These are phyloP conservation scores for Imleria badia DNA, from an alignment of 768 basidiomycete species.

Conservation along the genomic window DNA sequence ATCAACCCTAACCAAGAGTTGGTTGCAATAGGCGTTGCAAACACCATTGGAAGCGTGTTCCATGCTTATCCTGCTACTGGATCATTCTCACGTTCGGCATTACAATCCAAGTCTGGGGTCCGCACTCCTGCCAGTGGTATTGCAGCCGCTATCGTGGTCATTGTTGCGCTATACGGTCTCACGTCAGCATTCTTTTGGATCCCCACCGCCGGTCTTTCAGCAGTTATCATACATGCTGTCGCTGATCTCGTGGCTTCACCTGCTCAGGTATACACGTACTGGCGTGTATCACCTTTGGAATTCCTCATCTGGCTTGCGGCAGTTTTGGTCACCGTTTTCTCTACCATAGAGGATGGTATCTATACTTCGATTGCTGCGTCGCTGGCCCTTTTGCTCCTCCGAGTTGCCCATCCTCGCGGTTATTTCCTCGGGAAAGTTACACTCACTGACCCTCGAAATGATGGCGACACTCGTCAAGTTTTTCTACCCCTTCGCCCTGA, in stretches of 20 bases:
- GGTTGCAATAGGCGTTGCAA: slow-evolving; percentile 96
- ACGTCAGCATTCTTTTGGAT: slow-evolving; percentile 94
- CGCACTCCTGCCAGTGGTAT: slow-evolving; percentile 91
- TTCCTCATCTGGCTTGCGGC: slow-evolving; percentile 87
- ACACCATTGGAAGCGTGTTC: slow-evolving; percentile 87
- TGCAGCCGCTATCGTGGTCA: slow-evolving; percentile 80
- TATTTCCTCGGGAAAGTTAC: slow-evolving; percentile 87
- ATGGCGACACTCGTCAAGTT: slow-evolving; percentile 59
- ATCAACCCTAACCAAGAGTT: slow-evolving; percentile 93
- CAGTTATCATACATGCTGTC: slow-evolving; percentile 93
- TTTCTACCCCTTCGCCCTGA: slow-evolving; percentile 73
- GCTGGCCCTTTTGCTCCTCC: slow-evolving; percentile 74
- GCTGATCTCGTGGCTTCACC: slow-evolving; percentile 87
- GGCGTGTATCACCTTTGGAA: slow-evolving; percentile 93
- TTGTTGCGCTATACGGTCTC: slow-evolving; percentile 92
- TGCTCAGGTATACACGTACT: slow-evolving; percentile 78
- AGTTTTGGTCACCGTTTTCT: slow-evolving; percentile 88
- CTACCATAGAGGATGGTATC: slow-evolving; percentile 91
- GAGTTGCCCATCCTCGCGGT: slow-evolving; percentile 85
- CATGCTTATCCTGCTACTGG: slow-evolving; percentile 95
- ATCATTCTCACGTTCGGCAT: slow-evolving; percentile 96
- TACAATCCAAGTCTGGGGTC: slow-evolving; percentile 97
- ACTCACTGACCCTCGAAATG: slow-evolving; percentile 42
- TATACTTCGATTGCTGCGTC: slow-evolving; percentile 86
- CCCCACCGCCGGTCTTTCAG: slow-evolving; percentile 78